Conservation (phyloP, 176 grass and related monocot species). For the Microstegium vimineum region DNA sequence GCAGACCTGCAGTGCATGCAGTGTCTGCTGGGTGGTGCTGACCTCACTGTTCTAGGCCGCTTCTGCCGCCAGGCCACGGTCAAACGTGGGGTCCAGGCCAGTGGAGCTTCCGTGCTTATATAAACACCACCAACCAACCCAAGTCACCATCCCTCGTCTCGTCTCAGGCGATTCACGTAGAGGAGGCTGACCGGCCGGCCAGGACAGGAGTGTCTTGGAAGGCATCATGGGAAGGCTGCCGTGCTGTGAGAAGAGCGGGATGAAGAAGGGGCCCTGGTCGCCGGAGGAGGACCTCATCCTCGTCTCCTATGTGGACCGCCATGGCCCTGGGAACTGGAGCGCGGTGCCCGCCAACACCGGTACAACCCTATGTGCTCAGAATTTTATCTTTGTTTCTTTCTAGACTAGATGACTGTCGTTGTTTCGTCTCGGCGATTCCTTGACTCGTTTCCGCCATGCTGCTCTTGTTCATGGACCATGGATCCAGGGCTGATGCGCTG, state of each 20-base stretch:
- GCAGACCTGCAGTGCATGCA: not conserved
- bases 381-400: not conserved
- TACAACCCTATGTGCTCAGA: conserved; percentile 5
- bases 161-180: no score
- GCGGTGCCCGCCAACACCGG: conserved; percentile 56
- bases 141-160: no score
- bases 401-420: not conserved
- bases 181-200: not conserved
- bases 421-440: not conserved
- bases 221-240: conserved; percentile 65
- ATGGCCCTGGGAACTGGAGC: conserved; percentile 63
- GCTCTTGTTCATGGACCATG: not conserved
- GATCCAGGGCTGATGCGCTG: conserved; percentile 55
- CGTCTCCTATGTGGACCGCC: conserved; percentile 57
- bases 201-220: not conserved
- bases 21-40: not conserved
- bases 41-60: not conserved
- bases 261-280: conserved; percentile 84
- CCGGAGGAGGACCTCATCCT: conserved; percentile 81
- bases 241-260: conserved; percentile 47
- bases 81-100: not conserved
- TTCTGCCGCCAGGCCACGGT: not conserved
- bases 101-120: not conserved
- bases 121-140: not conserved
- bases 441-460: not conserved